phyloP scores from a whole-genome alignment of 108 stramenopile species.

The Nannochloropsis gaditana region DNA sequence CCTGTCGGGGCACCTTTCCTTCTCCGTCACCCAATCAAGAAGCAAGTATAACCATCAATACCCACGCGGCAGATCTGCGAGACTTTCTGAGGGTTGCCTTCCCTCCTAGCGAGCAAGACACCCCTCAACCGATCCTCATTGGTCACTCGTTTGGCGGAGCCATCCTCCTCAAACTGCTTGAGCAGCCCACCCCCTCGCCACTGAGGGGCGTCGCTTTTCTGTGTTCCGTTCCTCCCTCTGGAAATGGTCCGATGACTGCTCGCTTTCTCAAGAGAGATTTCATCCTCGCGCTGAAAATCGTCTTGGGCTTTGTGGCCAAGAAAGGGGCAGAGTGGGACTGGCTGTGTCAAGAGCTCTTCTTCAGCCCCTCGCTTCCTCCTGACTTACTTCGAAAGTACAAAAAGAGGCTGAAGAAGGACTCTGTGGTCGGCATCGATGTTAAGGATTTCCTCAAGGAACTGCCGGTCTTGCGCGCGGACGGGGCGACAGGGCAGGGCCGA shows the following conservation, averaged over 20 bases:
- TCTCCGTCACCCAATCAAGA: conserved; percentile 30
- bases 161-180: conserved; percentile 42
- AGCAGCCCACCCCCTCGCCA: conserved; percentile 19
- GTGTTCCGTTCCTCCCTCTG: conserved; percentile 51
- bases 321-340: conserved; percentile 44
- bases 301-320: conserved; percentile 51
- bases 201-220: conserved; percentile 39
- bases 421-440: neutral
- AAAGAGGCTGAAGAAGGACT: neutral
- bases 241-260: conserved; percentile 48
- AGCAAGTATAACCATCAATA: neutral
- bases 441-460: neutral
- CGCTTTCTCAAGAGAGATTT: conserved; percentile 41
- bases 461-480: neutral
- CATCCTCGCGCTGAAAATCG: conserved; percentile 35
- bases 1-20: conserved; percentile 43
- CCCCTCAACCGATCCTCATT: neutral
- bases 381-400: neutral
- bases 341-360: conserved; percentile 52
- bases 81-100: neutral
- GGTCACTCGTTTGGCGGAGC: conserved; percentile 43
- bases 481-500: neutral
- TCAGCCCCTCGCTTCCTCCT: conserved; percentile 22
- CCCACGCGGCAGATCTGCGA: neutral
- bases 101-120: neutral